Percentiles rank a stretch among this genome's conserved stretches.
These are phyloP conservation scores for Nitzschia inconspicua DNA, from an alignment of 108 stramenopile species.

Conservation along the genomic window DNA sequence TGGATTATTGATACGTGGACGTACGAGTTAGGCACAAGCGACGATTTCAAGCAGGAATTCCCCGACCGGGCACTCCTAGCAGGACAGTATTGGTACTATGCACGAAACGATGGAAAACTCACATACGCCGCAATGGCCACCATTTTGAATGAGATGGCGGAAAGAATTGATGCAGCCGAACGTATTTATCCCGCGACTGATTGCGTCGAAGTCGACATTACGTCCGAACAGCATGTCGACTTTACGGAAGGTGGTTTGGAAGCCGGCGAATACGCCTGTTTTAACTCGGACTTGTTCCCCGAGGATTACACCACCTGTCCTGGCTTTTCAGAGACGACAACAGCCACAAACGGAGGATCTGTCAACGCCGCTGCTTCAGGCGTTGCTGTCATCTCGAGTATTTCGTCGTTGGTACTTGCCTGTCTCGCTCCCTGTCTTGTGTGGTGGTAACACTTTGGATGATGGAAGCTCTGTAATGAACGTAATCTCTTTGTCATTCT, in stretches of 20 bases:
- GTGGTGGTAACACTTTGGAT: too few relatives aligned
- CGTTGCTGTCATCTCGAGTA: too few relatives aligned
- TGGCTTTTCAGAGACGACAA: too few relatives aligned
- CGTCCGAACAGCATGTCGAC: too few relatives aligned
- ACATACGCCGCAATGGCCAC: background rate
- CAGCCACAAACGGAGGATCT: too few relatives aligned
- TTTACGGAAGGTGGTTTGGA: background rate
- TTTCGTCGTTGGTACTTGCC: too few relatives aligned
- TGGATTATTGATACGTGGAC: constrained; percentile 5
- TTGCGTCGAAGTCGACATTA: background rate
- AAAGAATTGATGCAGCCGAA: background rate
- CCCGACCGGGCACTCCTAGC: constrained; percentile 5
- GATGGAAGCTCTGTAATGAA: too few relatives aligned
- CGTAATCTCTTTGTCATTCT: too few relatives aligned
- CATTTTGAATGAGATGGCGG: background rate
- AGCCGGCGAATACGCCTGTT: background rate
- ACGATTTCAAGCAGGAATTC: background rate
- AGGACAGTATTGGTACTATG: background rate
- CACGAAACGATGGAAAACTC: background rate
- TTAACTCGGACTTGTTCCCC: background rate
- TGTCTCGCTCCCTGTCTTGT: too few relatives aligned
- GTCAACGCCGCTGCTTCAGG: too few relatives aligned
- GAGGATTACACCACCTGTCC: constrained; percentile 1
- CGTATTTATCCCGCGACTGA: background rate
- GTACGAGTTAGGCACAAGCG: background rate